Conservation (phyloP, 345 rosid species). For the Brassica incana region DNA sequence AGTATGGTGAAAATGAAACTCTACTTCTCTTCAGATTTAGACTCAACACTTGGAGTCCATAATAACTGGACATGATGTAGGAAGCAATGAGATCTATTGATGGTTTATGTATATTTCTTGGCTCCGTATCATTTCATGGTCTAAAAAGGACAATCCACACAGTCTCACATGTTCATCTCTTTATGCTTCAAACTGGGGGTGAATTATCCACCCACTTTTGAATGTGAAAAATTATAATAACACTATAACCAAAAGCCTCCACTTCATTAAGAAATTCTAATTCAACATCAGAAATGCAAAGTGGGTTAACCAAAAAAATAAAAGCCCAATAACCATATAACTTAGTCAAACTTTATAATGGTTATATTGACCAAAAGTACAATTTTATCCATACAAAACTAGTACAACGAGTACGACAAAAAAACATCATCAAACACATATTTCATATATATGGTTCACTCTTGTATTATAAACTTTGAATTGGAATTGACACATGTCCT, state of each 20-base stretch:
- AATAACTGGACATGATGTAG: too few species aligned
- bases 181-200: too few species aligned
- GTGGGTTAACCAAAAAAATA: neutral
- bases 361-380: neutral
- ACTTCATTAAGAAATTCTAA: neutral
- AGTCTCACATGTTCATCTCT: too few species aligned
- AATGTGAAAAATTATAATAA: neutral
- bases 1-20: too few species aligned
- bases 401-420: neutral
- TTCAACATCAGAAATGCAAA: neutral
- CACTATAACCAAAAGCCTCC: neutral
- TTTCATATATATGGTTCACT: neutral
- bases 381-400: neutral
- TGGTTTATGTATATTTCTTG: too few species aligned
- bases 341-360: neutral
- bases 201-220: neutral
- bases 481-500: neutral
- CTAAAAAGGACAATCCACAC: too few species aligned
- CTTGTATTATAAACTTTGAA: neutral
- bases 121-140: too few species aligned
- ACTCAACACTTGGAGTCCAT: too few species aligned
- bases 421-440: neutral
- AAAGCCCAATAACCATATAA: neutral
- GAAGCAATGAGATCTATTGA: too few species aligned
- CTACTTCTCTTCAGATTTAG: too few species aligned